These are phyloP conservation scores for Ophiostoma perfectum DNA, from an alignment of 2,329 filamentous ascomycete species.

Conservation along the genomic window DNA sequence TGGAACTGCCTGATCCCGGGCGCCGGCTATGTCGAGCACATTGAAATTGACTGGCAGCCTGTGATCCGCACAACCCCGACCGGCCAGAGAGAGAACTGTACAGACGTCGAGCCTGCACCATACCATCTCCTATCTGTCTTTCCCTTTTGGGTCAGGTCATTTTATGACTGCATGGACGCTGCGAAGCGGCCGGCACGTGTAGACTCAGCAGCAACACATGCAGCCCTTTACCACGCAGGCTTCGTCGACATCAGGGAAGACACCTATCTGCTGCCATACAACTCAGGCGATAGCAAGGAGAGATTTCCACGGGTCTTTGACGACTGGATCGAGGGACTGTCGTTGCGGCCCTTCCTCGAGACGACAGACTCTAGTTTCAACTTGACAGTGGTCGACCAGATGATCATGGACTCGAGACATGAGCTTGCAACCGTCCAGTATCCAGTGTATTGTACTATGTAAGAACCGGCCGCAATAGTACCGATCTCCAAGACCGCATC, in stretches of 20 bases:
- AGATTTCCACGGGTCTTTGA: conserved; percentile 76
- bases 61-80: conserved; percentile 39
- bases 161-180: not conserved
- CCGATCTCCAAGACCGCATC: no score
- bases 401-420: not conserved
- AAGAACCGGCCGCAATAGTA: not conserved
- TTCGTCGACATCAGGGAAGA: not conserved
- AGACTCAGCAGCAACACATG: not conserved
- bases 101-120: not conserved
- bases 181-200: not conserved
- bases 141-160: not conserved
- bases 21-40: conserved; percentile 72
- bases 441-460: not conserved
- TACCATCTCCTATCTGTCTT: not conserved
- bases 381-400: not conserved
- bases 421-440: not conserved
- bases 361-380: not conserved
- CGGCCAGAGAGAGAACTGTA: not conserved
- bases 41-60: conserved; percentile 81
- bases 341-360: conserved; percentile 62
- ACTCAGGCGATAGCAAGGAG: not conserved
- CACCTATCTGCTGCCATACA: not conserved
- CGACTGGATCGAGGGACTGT: conserved; percentile 67
- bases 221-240: not conserved
- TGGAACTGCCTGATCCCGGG: conserved; percentile 71